Percentiles rank a stretch among this genome's conserved stretches.
These are phyloP conservation scores for Parascedosporium putredinis DNA, from an alignment of 2,329 filamentous ascomycete genomes.

Conservation along the genomic window DNA sequence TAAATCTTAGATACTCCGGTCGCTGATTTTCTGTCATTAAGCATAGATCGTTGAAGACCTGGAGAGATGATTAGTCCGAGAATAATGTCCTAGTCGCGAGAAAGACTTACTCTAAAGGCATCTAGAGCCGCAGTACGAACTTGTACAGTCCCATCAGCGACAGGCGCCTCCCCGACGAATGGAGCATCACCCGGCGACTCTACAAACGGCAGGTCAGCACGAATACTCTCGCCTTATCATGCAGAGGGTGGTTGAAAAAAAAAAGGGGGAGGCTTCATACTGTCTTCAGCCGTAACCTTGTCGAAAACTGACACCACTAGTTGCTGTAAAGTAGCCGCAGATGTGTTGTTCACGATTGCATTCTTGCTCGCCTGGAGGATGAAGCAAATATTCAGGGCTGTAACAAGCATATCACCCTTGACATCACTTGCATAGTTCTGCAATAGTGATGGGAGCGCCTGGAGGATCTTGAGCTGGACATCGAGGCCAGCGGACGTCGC, in stretches of 20 bases:
- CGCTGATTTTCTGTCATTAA: slow-evolving; percentile 76
- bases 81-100: no score
- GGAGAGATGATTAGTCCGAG: background rate
- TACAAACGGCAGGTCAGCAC: slow-evolving; percentile 13
- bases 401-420: slow-evolving; percentile 70
- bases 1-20: slow-evolving; percentile 71
- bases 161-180: slow-evolving; percentile 55
- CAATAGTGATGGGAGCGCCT: slow-evolving; percentile 77
- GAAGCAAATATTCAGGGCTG: slow-evolving; percentile 81
- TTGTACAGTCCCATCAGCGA: slow-evolving; percentile 52
- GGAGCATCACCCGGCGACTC: slow-evolving; percentile 39
- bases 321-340: slow-evolving; percentile 91
- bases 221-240: background rate
- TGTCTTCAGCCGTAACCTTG: slow-evolving; percentile 75
- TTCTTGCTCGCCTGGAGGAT: slow-evolving; percentile 86
- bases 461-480: slow-evolving; percentile 90
- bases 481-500: slow-evolving; percentile 73
- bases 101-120: slow-evolving; percentile 56
- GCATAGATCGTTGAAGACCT: slow-evolving; percentile 84
- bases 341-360: slow-evolving; percentile 87
- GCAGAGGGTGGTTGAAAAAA: background rate
- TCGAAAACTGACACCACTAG: slow-evolving; percentile 89
- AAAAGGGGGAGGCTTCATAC: slow-evolving; percentile 32
- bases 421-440: slow-evolving; percentile 83
- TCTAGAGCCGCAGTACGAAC: slow-evolving; percentile 72